These are phyloP conservation scores for Stromatinia cepivora DNA, from an alignment of 2,329 filamentous ascomycete genomes.

Conservation along the genomic window DNA sequence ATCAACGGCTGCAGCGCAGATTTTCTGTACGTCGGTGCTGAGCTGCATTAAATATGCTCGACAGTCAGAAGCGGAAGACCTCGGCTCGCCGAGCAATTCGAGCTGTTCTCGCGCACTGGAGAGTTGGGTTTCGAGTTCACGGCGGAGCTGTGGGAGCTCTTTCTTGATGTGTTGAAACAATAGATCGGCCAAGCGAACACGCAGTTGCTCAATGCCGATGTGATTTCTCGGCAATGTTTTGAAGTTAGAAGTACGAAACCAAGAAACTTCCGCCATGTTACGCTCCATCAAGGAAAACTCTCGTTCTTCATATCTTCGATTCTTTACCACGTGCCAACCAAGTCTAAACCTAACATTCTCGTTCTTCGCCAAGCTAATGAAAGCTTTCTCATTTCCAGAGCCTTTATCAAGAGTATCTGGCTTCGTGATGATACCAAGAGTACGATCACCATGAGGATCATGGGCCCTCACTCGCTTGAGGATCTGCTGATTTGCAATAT, in stretches of 20 bases:
- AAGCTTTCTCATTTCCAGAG: slow-evolving; percentile 43
- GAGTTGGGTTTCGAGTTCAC: slow-evolving; percentile 30
- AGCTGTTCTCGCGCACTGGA: slow-evolving; percentile 20
- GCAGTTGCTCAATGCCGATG: slow-evolving; percentile 36
- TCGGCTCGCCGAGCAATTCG: slow-evolving; percentile 26
- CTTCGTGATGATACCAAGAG: slow-evolving; percentile 51
- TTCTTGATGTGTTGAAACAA: slow-evolving; percentile 41
- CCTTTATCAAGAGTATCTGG: slow-evolving; percentile 44
- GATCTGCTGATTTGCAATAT: slow-evolving; percentile 46
- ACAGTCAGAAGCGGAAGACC: slow-evolving; percentile 30
- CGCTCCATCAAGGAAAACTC: slow-evolving; percentile 36
- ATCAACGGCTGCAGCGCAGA: slow-evolving; percentile 40
- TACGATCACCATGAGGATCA: slow-evolving; percentile 43
- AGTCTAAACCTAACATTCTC: slow-evolving; percentile 46
- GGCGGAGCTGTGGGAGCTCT: slow-evolving; percentile 36
- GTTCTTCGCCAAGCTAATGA: slow-evolving; percentile 44
- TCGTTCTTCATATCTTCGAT: slow-evolving; percentile 45
- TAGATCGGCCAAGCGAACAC: slow-evolving; percentile 33
- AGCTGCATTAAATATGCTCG: slow-evolving; percentile 36
- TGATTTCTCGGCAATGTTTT: slow-evolving; percentile 31
- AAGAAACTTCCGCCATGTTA: slow-evolving; percentile 31
- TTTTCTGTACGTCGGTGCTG: slow-evolving; percentile 36
- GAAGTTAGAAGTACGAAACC: slow-evolving; percentile 38
- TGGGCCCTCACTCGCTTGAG: slow-evolving; percentile 42
- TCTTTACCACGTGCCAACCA: slow-evolving; percentile 52